phyloP scores from a whole-genome alignment of 257 asterid genomes.

The Osmanthus fragrans region DNA sequence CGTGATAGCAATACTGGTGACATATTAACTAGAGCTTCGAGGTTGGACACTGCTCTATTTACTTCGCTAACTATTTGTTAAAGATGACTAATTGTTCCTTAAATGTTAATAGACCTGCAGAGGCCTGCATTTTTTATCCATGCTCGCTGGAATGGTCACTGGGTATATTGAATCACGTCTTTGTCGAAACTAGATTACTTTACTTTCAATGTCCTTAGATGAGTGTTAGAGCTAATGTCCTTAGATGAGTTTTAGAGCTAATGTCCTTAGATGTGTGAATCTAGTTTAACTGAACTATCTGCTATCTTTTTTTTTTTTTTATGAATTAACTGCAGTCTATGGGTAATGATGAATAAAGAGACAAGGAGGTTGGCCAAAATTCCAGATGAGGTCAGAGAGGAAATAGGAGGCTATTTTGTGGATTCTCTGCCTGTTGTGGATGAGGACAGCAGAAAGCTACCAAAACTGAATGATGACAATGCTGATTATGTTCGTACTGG shows the following conservation, averaged over 20 bases:
- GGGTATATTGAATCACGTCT: neutral
- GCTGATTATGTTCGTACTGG: constrained; percentile 73
- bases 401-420: constrained; percentile 74
- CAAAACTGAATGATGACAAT: constrained; percentile 75
- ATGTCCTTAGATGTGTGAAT: neutral
- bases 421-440: constrained; percentile 85
- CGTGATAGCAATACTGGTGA: constrained; percentile 85
- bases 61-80: neutral
- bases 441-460: constrained; percentile 75
- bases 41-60: constrained; percentile 43
- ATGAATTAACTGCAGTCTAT: constrained; percentile 48
- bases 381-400: constrained; percentile 90
- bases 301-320: constrained; percentile 5
- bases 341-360: constrained; percentile 99
- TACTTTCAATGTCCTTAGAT: neutral
- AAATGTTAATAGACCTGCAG: neutral
- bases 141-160: neutral
- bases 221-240: no score
- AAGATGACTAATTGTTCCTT: neutral
- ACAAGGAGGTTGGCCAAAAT: constrained; percentile 88
- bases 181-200: constrained; percentile 9
- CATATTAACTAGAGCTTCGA: constrained; percentile 81
- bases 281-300: neutral
- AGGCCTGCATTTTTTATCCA: neutral
- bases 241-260: no score